Percentiles rank a stretch among this genome's conserved stretches.
phyloP scores from a whole-genome alignment of 2,329 filamentous ascomycete species.

The Lasiodiplodia citricola region DNA sequence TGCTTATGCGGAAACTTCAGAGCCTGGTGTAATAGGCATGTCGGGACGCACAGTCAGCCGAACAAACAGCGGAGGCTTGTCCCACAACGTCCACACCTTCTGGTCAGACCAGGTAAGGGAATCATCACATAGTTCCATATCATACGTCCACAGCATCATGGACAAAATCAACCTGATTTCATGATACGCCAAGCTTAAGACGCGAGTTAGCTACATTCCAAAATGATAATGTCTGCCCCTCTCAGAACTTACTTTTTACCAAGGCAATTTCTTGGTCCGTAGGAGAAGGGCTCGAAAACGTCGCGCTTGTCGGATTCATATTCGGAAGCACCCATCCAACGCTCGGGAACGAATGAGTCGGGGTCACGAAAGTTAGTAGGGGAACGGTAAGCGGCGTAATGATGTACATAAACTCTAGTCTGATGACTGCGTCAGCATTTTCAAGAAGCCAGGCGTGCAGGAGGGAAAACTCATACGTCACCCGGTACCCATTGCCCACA shows the following conservation, averaged over 20 bases:
- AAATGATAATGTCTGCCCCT: neutral
- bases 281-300: slow-evolving; percentile 52
- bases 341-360: slow-evolving; percentile 46
- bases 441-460: too few species aligned
- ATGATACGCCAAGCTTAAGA: slow-evolving; percentile 42
- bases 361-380: slow-evolving; percentile 43
- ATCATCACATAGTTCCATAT: slow-evolving; percentile 40
- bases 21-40: too few species aligned
- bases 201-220: slow-evolving; percentile 1
- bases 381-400: slow-evolving; percentile 25
- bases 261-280: slow-evolving; percentile 48
- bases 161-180: slow-evolving; percentile 49
- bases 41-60: slow-evolving; percentile 27
- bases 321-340: slow-evolving; percentile 43
- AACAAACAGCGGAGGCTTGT: slow-evolving; percentile 41
- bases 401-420: slow-evolving; percentile 21
- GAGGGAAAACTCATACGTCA: slow-evolving; percentile 26
- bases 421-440: neutral
- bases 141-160: slow-evolving; percentile 46
- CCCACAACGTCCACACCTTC: slow-evolving; percentile 43
- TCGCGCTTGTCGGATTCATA: slow-evolving; percentile 40
- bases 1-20: too few species aligned
- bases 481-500: slow-evolving; percentile 45
- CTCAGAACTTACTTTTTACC: slow-evolving; percentile 40
- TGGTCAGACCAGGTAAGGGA: slow-evolving; percentile 41